phyloP scores from a whole-genome alignment of 352 stramenopile genomes.

The Globisporangium alternatum region DNA sequence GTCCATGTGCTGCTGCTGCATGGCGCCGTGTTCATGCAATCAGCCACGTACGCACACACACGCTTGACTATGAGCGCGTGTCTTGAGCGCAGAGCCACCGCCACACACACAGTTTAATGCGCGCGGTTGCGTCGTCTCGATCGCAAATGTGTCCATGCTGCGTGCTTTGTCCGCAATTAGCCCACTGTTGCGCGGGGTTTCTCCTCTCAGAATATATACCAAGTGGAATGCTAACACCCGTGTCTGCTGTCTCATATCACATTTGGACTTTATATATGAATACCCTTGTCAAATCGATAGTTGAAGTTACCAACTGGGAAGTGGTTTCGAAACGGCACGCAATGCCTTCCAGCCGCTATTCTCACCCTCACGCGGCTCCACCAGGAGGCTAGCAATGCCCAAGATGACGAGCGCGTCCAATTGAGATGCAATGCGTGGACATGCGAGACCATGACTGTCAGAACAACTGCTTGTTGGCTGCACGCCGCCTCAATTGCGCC shows the following conservation, averaged over 20 bases:
- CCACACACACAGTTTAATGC: neutral
- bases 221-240: neutral
- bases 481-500: neutral
- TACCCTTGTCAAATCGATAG: neutral
- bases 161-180: constrained; percentile 1
- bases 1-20: constrained; percentile 13
- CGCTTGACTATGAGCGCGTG: no score
- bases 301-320: neutral
- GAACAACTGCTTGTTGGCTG: neutral
- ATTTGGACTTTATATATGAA: neutral
- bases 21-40: constrained; percentile 1
- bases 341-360: neutral
- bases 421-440: neutral
- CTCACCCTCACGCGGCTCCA: neutral
- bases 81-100: neutral
- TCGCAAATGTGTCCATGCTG: neutral
- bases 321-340: constrained; percentile 23
- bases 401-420: neutral
- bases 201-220: neutral
- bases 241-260: neutral
- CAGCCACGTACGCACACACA: neutral
- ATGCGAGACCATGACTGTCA: neutral
- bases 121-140: neutral
- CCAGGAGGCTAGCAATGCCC: neutral
- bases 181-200: neutral